Base-by-base conservation (phyloP, 768 basidiomycete species). In the Fomitopsis serialis region DNA sequence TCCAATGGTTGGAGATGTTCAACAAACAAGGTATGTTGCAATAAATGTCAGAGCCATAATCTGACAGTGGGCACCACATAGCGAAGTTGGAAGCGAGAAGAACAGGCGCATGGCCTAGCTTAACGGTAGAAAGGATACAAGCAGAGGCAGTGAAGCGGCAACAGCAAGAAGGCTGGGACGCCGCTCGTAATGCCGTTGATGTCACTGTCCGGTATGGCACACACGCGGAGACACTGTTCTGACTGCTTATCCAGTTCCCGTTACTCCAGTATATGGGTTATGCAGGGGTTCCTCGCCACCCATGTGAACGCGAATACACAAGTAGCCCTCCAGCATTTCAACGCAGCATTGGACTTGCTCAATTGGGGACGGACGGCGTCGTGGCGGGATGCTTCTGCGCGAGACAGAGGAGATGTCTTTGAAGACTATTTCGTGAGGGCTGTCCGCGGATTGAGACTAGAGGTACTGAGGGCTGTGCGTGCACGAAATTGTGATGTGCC, bases 341-440 rank as follows among this genome's bases (percentile, higher is more conserved):
- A 63, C 12, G 63, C 66, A 6, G 71, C 70, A 4, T 50, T 77
- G n/a, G 73, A 75, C 11, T 55, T 78, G 17, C 62, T 78, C 2
- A 63, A 74, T 25, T 76, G 77, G 72, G 78, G 79, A 22, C 51
- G 61, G 3, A 57, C 61, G 21, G 50, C 57, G 5, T 32, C 29
- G 7, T 79, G 76, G 72, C 42, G 13, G 29, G 60, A 77, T 54
- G 72, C 78, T 6, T 57, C 71, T 1, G 53, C 36, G 22, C 56
- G 66, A 17, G 68, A 73, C n/a, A 63, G 73, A 12, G 78, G 78
- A 3, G 63, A 60, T 10, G 70, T 80, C 15, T 80, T 80, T 47
- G 67, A 72, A 25, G 45, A 53, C 3, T 70, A 70, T 5, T 77
- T 78, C 58, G 59, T 78, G 10, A 69, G 75, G 23, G 29, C 72